Conservation (phyloP, 495 filamentous ascomycete genomes). For the Tuber brumale region DNA sequence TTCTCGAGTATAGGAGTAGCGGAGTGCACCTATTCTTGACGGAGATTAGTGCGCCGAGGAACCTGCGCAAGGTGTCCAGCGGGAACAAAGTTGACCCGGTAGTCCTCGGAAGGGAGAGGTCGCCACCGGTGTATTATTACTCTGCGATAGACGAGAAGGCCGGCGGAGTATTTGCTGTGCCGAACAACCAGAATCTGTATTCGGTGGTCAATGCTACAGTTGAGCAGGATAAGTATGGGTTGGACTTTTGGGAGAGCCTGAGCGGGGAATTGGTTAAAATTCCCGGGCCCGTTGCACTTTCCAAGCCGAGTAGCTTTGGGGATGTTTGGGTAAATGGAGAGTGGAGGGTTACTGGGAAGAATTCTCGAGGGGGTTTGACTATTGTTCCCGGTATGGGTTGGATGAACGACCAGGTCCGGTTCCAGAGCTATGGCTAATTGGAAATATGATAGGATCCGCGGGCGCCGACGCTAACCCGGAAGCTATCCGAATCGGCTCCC, state of each 20-base stretch:
- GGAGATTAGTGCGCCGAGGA: constrained; percentile 50
- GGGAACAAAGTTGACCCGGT: constrained; percentile 49
- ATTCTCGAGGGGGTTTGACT: constrained; percentile 53
- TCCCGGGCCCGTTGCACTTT: constrained; percentile 47
- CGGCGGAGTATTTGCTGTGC: constrained; percentile 51
- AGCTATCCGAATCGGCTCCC: constrained; percentile 53
- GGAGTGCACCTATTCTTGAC: constrained; percentile 52
- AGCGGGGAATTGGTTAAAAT: constrained; percentile 55
- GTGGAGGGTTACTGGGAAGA: constrained; percentile 51
- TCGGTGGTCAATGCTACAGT: constrained; percentile 52
- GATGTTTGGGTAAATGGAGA: constrained; percentile 58
- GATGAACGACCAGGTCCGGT: not conserved
- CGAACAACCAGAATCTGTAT: constrained; percentile 50
- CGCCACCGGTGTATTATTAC: constrained; percentile 52
- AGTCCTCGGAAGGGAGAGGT: constrained; percentile 49
- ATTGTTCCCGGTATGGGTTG: constrained; percentile 41
- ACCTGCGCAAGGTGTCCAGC: constrained; percentile 46
- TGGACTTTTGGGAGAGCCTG: constrained; percentile 62
- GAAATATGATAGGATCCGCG: constrained; percentile 8
- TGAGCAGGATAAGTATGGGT: constrained; percentile 50
- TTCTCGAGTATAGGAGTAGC: constrained; percentile 52
- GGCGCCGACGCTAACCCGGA: constrained; percentile 55
- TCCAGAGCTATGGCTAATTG: constrained; percentile 1
- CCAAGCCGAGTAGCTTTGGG: constrained; percentile 53
- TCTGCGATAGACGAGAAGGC: constrained; percentile 47